Base-by-base conservation (phyloP, 2,329 filamentous ascomycete genomes). In the Alternaria brassicae region DNA sequence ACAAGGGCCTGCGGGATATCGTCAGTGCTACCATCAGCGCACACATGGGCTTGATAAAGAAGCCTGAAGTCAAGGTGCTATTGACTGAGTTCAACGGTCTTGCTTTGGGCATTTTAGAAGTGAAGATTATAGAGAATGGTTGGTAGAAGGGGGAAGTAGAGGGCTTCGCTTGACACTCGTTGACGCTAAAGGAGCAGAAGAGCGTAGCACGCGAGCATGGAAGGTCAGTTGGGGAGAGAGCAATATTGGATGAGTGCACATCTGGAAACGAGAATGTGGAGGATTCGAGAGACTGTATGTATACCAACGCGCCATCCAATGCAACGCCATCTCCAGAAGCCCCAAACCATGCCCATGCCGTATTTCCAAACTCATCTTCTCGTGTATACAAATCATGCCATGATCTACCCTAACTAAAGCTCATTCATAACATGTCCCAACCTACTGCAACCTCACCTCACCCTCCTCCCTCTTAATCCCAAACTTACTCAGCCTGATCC, bases 401-500 rank as follows among this genome's bases (percentile, higher is more conserved):
- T 4, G 2, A 32, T 23, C 12, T 17, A 30, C 1, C 13, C 1
- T 0, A 23, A 34, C 0, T 1, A 47, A 10, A 4, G 3, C 13
- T 4, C 17, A 23, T 32, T 7, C 28, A 5, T 6, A 30, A 23
- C 19, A 3, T 8, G 0, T 10, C 28, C 7, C 4, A 9, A n/a
- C 12, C 28, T 48, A 48, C 44, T 54, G 47, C 42, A 55, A 40
- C 8, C 56, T 36, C 39, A 58, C 36, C 30, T 21, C 41, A 3
- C 63, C 61, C 42, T 58, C 60, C 34, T 51, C 64, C 54, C 54
- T 72, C 67, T 63, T 72, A 51, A 87, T 75, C 1, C 92, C 91
- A 58, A 97, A 82, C 82, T 98, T 98, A 62, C 87, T 85, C 80
- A 90, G 87, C 82, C 92, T 91, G 62, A 97, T 88, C 63, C 94